phyloP scores from a whole-genome alignment of 768 basidiomycete species.

The Boletus insuetus region DNA sequence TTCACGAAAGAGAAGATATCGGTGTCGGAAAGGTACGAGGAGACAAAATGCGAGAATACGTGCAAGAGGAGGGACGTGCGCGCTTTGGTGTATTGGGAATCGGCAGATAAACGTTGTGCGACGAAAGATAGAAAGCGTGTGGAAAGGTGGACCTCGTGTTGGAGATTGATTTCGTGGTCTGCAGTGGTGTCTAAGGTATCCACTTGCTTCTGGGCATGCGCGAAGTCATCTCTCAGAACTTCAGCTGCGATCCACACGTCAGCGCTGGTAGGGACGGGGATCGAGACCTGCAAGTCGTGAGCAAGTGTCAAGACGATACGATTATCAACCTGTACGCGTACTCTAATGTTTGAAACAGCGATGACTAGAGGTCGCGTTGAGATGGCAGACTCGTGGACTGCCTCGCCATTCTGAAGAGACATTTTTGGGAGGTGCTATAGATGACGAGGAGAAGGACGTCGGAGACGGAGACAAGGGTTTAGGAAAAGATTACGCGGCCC shows the following conservation, averaged over 20 bases:
- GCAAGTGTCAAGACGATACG: background rate
- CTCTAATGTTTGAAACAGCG: constrained; percentile 33
- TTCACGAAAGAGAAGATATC: constrained; percentile 85
- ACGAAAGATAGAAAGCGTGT: constrained; percentile 82
- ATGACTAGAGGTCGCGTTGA: constrained; percentile 37
- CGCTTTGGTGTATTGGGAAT: constrained; percentile 49
- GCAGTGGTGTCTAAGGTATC: constrained; percentile 54
- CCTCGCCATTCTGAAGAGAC: constrained; percentile 33
- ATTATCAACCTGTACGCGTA: constrained; percentile 24
- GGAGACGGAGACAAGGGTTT: constrained; percentile 1
- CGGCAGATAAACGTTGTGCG: constrained; percentile 58
- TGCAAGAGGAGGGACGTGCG: constrained; percentile 68
- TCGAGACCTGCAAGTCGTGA: constrained; percentile 56
- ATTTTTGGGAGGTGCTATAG: constrained; percentile 23
- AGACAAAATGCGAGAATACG: constrained; percentile 74
- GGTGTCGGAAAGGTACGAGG: constrained; percentile 62
- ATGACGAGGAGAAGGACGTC: constrained; percentile 3
- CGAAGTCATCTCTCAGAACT: constrained; percentile 86
- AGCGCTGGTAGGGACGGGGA: constrained; percentile 77
- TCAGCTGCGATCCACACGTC: constrained; percentile 94
- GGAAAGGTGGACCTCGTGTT: constrained; percentile 74
- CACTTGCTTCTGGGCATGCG: constrained; percentile 56
- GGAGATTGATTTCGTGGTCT: constrained; percentile 51
- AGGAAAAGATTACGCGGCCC: constrained; percentile 4
- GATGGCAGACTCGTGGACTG: constrained; percentile 28